phyloP scores from a whole-genome alignment of 805 yeast genomes.

The Yueomyces sinensis region DNA sequence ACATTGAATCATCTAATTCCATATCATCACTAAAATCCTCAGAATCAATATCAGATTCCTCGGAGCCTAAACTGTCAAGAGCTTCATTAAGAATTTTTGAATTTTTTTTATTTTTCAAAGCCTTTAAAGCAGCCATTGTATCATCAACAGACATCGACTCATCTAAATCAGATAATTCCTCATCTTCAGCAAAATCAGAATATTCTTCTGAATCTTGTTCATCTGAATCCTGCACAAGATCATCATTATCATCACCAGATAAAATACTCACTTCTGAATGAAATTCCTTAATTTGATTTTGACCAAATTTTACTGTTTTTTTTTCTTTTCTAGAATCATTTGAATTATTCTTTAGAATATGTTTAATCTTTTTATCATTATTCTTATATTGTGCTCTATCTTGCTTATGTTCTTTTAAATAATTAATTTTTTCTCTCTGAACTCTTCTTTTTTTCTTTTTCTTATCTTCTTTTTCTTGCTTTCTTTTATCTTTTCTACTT shows the following conservation, averaged over 20 bases:
- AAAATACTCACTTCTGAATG: not conserved
- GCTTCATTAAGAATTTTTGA: slow-evolving; percentile 18
- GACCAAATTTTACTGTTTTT: not conserved
- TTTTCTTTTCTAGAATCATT: too few relatives aligned
- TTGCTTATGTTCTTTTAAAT: too few relatives aligned
- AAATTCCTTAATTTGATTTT: not conserved
- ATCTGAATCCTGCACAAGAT: too few relatives aligned
- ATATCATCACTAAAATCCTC: slow-evolving; percentile 22
- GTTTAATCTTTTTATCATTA: too few relatives aligned
- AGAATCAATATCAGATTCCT: slow-evolving; percentile 9
- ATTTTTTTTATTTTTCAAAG: slow-evolving; percentile 18
- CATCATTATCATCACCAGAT: not conserved
- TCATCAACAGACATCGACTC: slow-evolving; percentile 20
- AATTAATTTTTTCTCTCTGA: slow-evolving; percentile 21
- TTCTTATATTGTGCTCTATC: too few relatives aligned
- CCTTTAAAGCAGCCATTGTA: slow-evolving; percentile 25
- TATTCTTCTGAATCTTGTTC: slow-evolving; percentile 31
- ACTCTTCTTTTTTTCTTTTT: slow-evolving; percentile 13
- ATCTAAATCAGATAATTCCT: slow-evolving; percentile 21
- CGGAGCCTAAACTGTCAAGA: not conserved
- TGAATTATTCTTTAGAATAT: too few relatives aligned
- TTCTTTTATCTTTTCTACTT: slow-evolving; percentile 31
- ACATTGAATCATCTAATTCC: slow-evolving; percentile 31
- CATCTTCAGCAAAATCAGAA: slow-evolving; percentile 27
- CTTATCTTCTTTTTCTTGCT: slow-evolving; percentile 27